Evolutionary conservation across 164 flowering plant species (phyloP), one percentile per base, ranked within the genome.

Genomic region (Sextonia rubra): DNA sequence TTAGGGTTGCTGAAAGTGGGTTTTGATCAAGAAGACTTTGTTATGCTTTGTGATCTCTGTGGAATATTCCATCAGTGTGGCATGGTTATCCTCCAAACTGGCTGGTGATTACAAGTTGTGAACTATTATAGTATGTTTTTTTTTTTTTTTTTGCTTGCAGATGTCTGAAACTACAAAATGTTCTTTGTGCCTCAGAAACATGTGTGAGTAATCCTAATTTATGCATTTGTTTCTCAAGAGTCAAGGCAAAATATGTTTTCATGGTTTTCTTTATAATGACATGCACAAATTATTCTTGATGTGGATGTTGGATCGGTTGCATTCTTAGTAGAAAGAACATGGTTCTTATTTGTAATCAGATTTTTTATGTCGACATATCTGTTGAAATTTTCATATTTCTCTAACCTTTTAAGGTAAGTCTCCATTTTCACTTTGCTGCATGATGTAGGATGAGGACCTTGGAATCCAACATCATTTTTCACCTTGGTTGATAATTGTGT

Each of bases 111-210:
- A 55, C 27, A 70, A 17, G 49, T 71, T 27, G 55, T 17, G 11
- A 9, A 12, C 29, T 60, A 62, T 23, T 29, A 74, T 27, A 2
- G 7, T 47, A 2, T 64, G 5, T 60, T 61, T 18, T 60, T 61
- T 74, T 69, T 49, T 9, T 62, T 69, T 74, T 69, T 49, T 9
- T 62, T 69, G 27, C 44, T 2, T 83, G 80, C 91, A 93, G 98
- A 77, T 81, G 69, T 70, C 75, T 91, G 83, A 90, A 85, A 79
- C 93, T 93, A 79, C 91, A 84, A 68, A 90, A 82, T 84, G 89
- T 85, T 55, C 83, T 88, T 49, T 90, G 87, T 74, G 73, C 75
- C 72, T 61, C 84, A 72, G 93, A 93, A 86, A 85, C 81, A 61
- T 85, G 85, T 79, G 97, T 93, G 87, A 88, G 97, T 85, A 66